Evolutionary conservation across 192 early-diverging fungal species (phyloP).

Genomic region (Backusella liffmaniae): DNA sequence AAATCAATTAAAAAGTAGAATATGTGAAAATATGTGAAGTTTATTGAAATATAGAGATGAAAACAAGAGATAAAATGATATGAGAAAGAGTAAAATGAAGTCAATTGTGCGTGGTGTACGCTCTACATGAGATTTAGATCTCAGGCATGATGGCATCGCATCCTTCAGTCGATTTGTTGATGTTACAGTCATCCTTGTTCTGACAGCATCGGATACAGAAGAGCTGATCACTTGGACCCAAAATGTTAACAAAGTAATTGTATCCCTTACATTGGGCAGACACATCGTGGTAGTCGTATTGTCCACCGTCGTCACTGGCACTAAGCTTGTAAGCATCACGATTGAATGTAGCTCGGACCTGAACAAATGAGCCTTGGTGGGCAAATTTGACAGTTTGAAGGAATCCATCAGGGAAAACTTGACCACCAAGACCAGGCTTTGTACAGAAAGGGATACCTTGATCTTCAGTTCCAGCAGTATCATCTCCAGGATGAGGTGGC

Average conservation of each 20-base stretch:
- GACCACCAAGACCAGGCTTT: slow-evolving; percentile 31
- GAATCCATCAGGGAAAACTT: slow-evolving; percentile 46
- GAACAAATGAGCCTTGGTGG: slow-evolving; percentile 34
- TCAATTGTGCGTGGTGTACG: background rate
- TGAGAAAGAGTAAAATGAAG: background rate
- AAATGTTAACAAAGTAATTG: slow-evolving; percentile 43
- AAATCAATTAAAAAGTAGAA: background rate
- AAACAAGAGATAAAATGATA: background rate
- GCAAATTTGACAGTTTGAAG: slow-evolving; percentile 36
- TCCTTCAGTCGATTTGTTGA: background rate
- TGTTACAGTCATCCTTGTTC: slow-evolving; percentile 3
- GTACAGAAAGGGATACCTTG: slow-evolving; percentile 50
- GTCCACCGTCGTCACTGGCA: slow-evolving; percentile 41
- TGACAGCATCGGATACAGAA: slow-evolving; percentile 47
- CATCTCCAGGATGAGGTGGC: slow-evolving; percentile 41
- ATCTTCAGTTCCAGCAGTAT: slow-evolving; percentile 43
- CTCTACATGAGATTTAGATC: slow-evolving; percentile 24
- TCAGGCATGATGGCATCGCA: background rate
- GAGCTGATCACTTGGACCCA: slow-evolving; percentile 43
- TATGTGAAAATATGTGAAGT: background rate
- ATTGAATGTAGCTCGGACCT: slow-evolving; percentile 47
- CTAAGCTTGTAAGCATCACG: slow-evolving; percentile 31
- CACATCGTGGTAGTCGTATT: slow-evolving; percentile 43
- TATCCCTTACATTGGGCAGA: slow-evolving; percentile 42
- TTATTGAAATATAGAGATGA: background rate